Conservation (phyloP, 2,329 filamentous ascomycete genomes). For the Sporothrix curviconia region DNA sequence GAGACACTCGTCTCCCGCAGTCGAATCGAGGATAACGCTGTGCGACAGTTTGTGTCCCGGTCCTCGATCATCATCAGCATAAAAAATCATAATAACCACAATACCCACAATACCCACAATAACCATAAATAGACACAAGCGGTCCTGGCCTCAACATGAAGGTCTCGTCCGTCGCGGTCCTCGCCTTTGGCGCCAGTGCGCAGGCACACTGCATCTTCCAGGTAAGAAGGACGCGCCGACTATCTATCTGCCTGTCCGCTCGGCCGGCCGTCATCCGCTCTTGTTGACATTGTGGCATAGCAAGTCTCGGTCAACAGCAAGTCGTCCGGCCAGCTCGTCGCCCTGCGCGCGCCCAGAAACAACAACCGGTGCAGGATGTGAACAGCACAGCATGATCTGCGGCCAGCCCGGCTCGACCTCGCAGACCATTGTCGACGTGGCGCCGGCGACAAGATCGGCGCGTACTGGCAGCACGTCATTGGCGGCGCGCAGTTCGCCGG, state of each 20-base stretch:
- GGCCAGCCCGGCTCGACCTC: conserved; percentile 39
- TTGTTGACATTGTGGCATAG: conserved; percentile 21
- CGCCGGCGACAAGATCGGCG: conserved; percentile 46
- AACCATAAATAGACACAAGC: too few species aligned
- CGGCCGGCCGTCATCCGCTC: not conserved
- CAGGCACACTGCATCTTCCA: conserved; percentile 40
- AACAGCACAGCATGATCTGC: conserved; percentile 43
- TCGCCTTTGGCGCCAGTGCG: conserved; percentile 31
- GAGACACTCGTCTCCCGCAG: too few species aligned
- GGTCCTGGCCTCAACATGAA: too few species aligned
- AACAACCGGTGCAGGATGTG: conserved; percentile 48
- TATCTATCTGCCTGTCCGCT: too few species aligned
- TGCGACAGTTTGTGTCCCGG: too few species aligned
- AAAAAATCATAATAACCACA: conserved; percentile 16
- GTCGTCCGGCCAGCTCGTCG: conserved; percentile 37
- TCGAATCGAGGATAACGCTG: too few species aligned
- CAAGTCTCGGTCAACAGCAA: conserved; percentile 42
- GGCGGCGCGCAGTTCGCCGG: conserved; percentile 44
- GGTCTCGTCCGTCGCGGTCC: conserved; percentile 21
- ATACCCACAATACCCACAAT: conserved; percentile 1
- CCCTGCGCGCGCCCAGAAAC: conserved; percentile 41
- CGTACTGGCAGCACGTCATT: conserved; percentile 48
- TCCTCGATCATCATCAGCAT: too few species aligned
- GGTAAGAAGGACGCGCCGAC: too few species aligned
- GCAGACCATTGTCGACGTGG: conserved; percentile 39